Evolutionary conservation across 768 basidiomycete genomes (phyloP).

Genomic region (Termitomyces sp.): DNA sequence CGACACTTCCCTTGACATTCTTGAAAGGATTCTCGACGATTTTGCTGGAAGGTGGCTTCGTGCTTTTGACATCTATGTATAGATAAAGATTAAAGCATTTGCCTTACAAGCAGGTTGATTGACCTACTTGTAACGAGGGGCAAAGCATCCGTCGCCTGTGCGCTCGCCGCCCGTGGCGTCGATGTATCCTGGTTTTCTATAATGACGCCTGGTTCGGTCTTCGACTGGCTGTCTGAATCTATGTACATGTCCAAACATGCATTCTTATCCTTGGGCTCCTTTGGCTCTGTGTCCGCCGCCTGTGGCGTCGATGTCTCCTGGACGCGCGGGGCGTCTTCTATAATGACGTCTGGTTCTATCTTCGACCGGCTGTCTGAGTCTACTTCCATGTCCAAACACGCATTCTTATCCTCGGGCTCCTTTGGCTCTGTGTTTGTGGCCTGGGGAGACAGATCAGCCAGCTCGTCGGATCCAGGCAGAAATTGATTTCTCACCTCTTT

Average conservation of each 20-base stretch:
- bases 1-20: background rate
- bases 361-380: background rate
- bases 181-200: background rate
- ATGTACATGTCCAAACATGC: background rate
- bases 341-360: background rate
- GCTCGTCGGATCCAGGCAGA: background rate
- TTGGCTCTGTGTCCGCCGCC: too few relatives aligned
- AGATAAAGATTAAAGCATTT: background rate
- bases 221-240: background rate
- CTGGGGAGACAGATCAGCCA: background rate
- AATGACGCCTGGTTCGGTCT: background rate
- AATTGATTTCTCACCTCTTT: background rate
- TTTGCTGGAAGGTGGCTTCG: background rate
- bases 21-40: background rate
- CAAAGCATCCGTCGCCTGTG: background rate
- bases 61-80: background rate
- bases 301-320: background rate
- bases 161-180: background rate
- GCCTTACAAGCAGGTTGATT: too few relatives aligned
- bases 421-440: background rate
- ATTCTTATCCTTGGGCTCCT: too few relatives aligned
- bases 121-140: background rate
- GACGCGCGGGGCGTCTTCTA: too few relatives aligned
- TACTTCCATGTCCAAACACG: background rate
- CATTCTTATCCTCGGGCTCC: too few relatives aligned